Evolutionary conservation across 176 grass and related monocot genomes (phyloP).

Genomic region (Triticum monococcum): DNA sequence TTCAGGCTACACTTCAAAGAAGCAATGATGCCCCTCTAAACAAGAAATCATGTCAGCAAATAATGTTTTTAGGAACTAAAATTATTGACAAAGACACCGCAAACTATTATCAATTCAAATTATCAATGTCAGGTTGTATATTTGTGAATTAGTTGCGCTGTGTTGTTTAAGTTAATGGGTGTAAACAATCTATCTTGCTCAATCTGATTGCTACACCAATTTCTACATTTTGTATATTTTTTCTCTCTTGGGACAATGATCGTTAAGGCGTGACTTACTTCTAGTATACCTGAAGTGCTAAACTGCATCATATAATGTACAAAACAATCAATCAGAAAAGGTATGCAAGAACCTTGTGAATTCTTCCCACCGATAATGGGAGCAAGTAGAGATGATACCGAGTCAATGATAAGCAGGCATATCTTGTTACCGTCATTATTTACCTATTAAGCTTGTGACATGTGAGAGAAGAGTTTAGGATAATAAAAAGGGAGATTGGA

Average conservation of each 20-base stretch:
- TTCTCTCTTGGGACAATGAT: background rate
- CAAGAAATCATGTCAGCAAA: constrained; percentile 7
- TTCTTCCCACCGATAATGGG: constrained; percentile 78
- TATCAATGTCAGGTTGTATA: background rate
- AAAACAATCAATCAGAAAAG: constrained; percentile 7
- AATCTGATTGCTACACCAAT: background rate
- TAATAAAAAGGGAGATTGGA: background rate
- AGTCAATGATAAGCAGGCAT: constrained; percentile 87
- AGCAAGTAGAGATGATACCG: constrained; percentile 74
- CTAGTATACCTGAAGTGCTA: background rate
- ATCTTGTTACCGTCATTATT: constrained; percentile 46
- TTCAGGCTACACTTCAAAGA: background rate
- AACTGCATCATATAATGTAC: background rate
- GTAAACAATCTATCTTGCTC: background rate
- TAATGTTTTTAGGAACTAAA: background rate
- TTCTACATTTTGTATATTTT: background rate
- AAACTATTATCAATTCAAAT: background rate
- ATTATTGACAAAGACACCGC: background rate
- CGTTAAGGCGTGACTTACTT: background rate
- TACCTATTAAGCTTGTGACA: constrained; percentile 43
- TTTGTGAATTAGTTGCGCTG: background rate
- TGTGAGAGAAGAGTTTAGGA: constrained; percentile 8
- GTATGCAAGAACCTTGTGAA: constrained; percentile 67
- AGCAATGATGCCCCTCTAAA: background rate
- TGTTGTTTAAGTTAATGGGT: background rate